Conservation (phyloP, 371 early-diverging fungal genomes). For the Mucor piriformis region DNA sequence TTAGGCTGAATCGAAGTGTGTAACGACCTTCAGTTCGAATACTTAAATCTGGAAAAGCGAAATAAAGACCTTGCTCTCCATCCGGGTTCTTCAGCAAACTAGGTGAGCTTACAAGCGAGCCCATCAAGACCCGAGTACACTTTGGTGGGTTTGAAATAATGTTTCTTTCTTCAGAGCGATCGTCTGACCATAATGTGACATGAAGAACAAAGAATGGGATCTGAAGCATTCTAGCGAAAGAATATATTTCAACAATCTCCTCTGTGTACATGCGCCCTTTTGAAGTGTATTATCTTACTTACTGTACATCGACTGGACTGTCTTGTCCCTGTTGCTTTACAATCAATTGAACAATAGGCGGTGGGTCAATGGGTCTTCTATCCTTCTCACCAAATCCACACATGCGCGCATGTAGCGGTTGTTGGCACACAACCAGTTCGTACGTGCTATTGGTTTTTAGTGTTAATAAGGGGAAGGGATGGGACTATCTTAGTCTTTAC, state of each 20-base stretch:
- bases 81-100: conserved; percentile 74
- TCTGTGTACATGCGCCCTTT: background rate
- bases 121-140: conserved; percentile 73
- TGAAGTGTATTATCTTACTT: conserved; percentile 22
- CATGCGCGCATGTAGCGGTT: conserved; percentile 83
- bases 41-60: conserved; percentile 90
- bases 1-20: conserved; percentile 73
- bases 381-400: conserved; percentile 87
- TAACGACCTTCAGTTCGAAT: conserved; percentile 89
- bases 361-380: conserved; percentile 71
- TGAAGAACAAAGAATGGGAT: conserved; percentile 76
- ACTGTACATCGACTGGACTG: conserved; percentile 49
- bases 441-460: conserved; percentile 41
- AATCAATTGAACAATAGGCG: conserved; percentile 66
- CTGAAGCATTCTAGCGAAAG: conserved; percentile 40
- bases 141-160: conserved; percentile 66
- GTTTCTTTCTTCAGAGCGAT: conserved; percentile 59
- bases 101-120: conserved; percentile 81
- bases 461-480: too few species aligned
- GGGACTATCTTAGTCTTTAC: too few species aligned
- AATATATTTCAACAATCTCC: background rate
- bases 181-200: conserved; percentile 77
- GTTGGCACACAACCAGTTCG: conserved; percentile 65
- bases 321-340: conserved; percentile 53
- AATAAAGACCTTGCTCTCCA: conserved; percentile 80